phyloP scores from a whole-genome alignment of 768 basidiomycete species.

The Leccinum arenicola region DNA sequence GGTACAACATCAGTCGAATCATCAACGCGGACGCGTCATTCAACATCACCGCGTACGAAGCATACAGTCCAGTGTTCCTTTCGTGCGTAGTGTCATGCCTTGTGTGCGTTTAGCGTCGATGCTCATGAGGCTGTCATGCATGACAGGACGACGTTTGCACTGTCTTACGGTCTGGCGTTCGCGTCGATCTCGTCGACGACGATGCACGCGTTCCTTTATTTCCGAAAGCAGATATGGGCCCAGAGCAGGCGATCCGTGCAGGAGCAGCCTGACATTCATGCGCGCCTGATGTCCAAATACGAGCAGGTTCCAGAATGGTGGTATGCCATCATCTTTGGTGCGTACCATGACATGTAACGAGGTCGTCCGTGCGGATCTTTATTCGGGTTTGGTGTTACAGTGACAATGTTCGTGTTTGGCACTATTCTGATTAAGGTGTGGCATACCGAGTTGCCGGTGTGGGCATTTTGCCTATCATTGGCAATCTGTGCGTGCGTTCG shows the following conservation, averaged over 20 bases:
- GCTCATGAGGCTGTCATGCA: neutral
- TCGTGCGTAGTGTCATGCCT: slow-evolving; percentile 29
- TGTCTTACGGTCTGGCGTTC: slow-evolving; percentile 81
- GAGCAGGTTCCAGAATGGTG: slow-evolving; percentile 62
- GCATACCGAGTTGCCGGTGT: slow-evolving; percentile 47
- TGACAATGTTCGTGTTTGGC: slow-evolving; percentile 55
- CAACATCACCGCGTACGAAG: slow-evolving; percentile 51
- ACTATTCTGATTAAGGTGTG: slow-evolving; percentile 58
- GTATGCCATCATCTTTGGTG: slow-evolving; percentile 38
- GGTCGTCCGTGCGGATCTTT: neutral
- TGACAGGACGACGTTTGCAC: slow-evolving; percentile 58
- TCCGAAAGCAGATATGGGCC: slow-evolving; percentile 74
- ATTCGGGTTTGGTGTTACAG: slow-evolving; percentile 16
- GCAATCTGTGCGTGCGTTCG: slow-evolving; percentile 22
- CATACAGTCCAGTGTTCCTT: slow-evolving; percentile 62
- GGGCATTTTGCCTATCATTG: slow-evolving; percentile 41
- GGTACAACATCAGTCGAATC: slow-evolving; percentile 59
- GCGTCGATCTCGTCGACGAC: slow-evolving; percentile 76
- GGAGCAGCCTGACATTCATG: slow-evolving; percentile 78
- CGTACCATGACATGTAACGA: neutral
- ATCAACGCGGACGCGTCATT: slow-evolving; percentile 52
- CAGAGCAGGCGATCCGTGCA: slow-evolving; percentile 68
- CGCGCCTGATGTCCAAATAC: slow-evolving; percentile 55
- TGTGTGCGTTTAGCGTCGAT: neutral
- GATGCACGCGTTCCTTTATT: slow-evolving; percentile 70